Percentiles rank a stretch among this genome's conserved stretches.
phyloP scores from a whole-genome alignment of 1,284 basidiomycete species.

The Ustilago xerochloae region DNA sequence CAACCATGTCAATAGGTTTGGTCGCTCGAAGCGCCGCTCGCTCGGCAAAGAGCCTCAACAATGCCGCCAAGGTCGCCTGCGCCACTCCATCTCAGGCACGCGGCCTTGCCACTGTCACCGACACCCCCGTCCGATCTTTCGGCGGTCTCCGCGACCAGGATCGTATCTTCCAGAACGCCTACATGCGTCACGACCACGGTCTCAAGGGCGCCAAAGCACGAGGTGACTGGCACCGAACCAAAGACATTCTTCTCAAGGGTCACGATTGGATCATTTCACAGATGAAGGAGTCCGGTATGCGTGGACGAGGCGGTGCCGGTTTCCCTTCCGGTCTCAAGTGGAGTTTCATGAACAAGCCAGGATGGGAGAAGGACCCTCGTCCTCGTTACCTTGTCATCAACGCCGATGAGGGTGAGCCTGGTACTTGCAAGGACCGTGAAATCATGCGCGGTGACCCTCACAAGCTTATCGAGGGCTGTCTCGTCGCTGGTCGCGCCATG shows the following conservation, averaged over 20 bases:
- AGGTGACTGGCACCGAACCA: slow-evolving; percentile 97
- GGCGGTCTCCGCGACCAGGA: slow-evolving; percentile 67
- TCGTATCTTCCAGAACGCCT: slow-evolving; percentile 68
- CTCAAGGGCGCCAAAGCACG: slow-evolving; percentile 75
- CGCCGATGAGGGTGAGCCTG: slow-evolving; percentile 98
- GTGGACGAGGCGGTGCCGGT: slow-evolving; percentile 95
- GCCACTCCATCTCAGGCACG: slow-evolving; percentile 51
- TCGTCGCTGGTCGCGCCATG: slow-evolving; percentile 97
- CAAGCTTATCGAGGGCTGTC: slow-evolving; percentile 96
- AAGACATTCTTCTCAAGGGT: slow-evolving; percentile 93
- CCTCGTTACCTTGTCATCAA: slow-evolving; percentile 97
- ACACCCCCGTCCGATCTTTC: slow-evolving; percentile 61
- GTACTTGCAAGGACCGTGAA: slow-evolving; percentile 98
- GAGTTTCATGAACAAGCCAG: slow-evolving; percentile 98
- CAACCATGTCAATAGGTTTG: slow-evolving; percentile 18
- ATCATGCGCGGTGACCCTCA: slow-evolving; percentile 98
- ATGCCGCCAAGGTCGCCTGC: slow-evolving; percentile 45
- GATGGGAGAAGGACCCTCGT: slow-evolving; percentile 92
- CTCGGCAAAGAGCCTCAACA: slow-evolving; percentile 41
- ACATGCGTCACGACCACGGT: slow-evolving; percentile 66
- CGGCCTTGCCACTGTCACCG: slow-evolving; percentile 64
- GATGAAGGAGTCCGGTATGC: slow-evolving; percentile 94
- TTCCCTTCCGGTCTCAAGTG: slow-evolving; percentile 98
- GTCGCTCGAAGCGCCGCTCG: slow-evolving; percentile 53
- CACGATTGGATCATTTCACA: slow-evolving; percentile 97